These are phyloP conservation scores for Talaromyces sp. DNA, from an alignment of 2,329 filamentous ascomycete genomes.

Conservation along the genomic window DNA sequence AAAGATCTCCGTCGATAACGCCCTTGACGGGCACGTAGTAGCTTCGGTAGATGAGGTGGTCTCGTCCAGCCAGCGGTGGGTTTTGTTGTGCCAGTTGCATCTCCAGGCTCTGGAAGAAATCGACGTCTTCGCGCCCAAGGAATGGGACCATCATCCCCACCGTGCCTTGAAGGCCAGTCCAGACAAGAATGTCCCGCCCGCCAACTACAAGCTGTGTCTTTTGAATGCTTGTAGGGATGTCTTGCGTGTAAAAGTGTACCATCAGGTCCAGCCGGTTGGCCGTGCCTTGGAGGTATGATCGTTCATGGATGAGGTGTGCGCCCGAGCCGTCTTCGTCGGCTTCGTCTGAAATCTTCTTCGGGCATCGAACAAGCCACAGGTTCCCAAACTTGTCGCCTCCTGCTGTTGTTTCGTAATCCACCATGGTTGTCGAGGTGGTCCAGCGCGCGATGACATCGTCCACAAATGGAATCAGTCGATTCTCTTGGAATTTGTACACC, in stretches of 20 bases:
- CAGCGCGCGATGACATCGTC: slow-evolving; percentile 87
- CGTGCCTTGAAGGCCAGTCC: slow-evolving; percentile 91
- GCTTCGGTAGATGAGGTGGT: slow-evolving; percentile 90
- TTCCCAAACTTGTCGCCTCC: slow-evolving; percentile 98
- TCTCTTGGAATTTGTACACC: slow-evolving; percentile 88
- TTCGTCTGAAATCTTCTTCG: slow-evolving; percentile 77
- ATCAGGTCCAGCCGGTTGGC: slow-evolving; percentile 79
- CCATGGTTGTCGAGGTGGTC: slow-evolving; percentile 87
- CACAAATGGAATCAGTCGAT: slow-evolving; percentile 85
- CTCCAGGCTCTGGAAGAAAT: slow-evolving; percentile 95
- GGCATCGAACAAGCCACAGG: slow-evolving; percentile 84
- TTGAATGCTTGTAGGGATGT: slow-evolving; percentile 84
- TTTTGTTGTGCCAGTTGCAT: slow-evolving; percentile 82
- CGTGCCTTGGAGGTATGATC: slow-evolving; percentile 83
- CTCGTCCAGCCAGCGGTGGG: slow-evolving; percentile 79
- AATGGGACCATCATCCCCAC: slow-evolving; percentile 93
- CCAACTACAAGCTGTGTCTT: slow-evolving; percentile 88
- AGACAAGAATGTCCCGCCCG: slow-evolving; percentile 84
- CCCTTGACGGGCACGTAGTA: slow-evolving; percentile 98
- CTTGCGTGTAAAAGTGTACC: slow-evolving; percentile 84
- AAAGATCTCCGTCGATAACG: slow-evolving; percentile 92
- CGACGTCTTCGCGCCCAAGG: slow-evolving; percentile 82
- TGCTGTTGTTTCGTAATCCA: slow-evolving; percentile 93
- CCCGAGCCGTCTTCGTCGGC: slow-evolving; percentile 89
- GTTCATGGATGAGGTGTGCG: slow-evolving; percentile 83